Evolutionary conservation across 495 filamentous ascomycete genomes (phyloP), one percentile per base, ranked within the genome.

Genomic region (Durotheca rogersii): DNA sequence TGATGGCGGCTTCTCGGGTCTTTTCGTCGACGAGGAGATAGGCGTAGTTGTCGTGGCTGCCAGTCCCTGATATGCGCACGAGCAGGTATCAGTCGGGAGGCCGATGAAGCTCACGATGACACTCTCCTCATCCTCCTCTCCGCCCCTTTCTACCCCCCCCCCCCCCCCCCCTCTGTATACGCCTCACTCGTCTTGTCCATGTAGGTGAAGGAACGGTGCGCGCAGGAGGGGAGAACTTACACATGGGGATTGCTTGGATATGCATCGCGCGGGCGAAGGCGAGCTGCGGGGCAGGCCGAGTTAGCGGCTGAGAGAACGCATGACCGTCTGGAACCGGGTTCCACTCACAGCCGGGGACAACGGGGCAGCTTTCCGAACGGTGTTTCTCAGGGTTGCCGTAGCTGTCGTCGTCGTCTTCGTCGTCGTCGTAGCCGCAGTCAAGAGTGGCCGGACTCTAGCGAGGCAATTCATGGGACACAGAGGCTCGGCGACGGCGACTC

Each of bases 241-340:
- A 97, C 93, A 97, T 98, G 25, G 93, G 93, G 74, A 98, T 95
- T 46, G 89, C 90, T 67, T 90, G 82, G 70, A 98, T 86, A 84
- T 96, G 90, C 93, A 98, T 98, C 56, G 66, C 68, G 68, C 79
- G 74, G 27, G 58, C 41, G 45, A 50, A 45, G 41, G 58, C 44
- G 42, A 64, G 65, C 72, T 74, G 48, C 42, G 54, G 47, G 62
- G 37, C 41, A 33, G 36, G 21, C 14, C 27, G 10, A 42, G 10
- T 43, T 33, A 29, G 31, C 29, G 46, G 42, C 34, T n/a, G n/a
- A n/a, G n/a, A n/a, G n/a, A n/a, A n/a, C n/a, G n/a, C n/a, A n/a
- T n/a, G n/a, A n/a, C n/a, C n/a, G n/a, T n/a, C n/a, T n/a, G n/a
- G n/a, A n/a, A n/a, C n/a, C n/a, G n/a, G n/a, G n/a, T n/a, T n/a